Evolutionary conservation across 495 filamentous ascomycete species (phyloP), one percentile per base, ranked within the genome.

Genomic region (Amorphotheca resinae): DNA sequence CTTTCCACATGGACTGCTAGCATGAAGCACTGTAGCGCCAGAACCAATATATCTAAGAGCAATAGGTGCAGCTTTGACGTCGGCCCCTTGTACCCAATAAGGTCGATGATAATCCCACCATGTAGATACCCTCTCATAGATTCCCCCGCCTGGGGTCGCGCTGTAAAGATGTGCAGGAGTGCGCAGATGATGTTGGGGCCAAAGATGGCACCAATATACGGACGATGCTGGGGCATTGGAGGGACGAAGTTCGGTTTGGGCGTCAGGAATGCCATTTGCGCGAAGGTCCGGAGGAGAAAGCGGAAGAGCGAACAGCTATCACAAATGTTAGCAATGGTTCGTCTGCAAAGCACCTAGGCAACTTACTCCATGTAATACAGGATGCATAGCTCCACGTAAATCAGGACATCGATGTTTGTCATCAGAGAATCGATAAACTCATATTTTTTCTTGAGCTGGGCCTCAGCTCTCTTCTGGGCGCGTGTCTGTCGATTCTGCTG

Each of bases 291-390:
- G 36, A 87, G 38, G 39, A 79, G 57, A 51, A 93, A 72, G 22
- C 79, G 73, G 46, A 82, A 60, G 45, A 91, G 72, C 2, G 86
- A 93, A 60, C 80, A 86, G 61, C 87, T 94, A 34, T 37, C 6
- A 20, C 7, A 41, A 33, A 33, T 7, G 23, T 36, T 25, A 22
- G 15, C 41, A 30, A n/a, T n/a, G n/a, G n/a, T n/a, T n/a, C n/a
- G n/a, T n/a, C n/a, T n/a, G n/a, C n/a, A n/a, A n/a, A 4, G 14
- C 9, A 22, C 28, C 8, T 16, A 21, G 26, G 15, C 30, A 7
- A 33, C 82, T 51, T 65, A 93, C 87, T 95, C 87, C 74, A 93
- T 80, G 59, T 91, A 93, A 64, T 95, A 95, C 44, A 93, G 52
- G 31, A 79, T 73, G 30, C 82, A 83, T 23, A 93, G 66, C 64